Conservation (phyloP, 176 grass and related monocot genomes). For the Carex parvula region DNA sequence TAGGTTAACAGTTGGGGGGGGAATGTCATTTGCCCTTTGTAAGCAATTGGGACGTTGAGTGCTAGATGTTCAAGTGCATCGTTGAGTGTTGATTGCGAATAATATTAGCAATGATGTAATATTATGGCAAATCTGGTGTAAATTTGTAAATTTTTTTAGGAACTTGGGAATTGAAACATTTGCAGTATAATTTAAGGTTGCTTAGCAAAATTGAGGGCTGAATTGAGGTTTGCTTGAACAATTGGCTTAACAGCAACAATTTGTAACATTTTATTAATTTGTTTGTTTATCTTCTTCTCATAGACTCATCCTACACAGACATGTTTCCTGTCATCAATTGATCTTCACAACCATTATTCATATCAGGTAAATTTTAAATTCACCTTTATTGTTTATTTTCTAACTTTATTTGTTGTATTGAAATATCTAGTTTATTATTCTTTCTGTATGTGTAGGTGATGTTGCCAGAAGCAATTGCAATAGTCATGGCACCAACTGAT, state of each 20-base stretch:
- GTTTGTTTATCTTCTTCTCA: conserved; percentile 26
- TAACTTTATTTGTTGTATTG: conserved; percentile 18
- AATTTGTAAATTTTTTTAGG: background rate
- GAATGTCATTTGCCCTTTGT: background rate
- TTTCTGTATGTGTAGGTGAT: conserved; percentile 64
- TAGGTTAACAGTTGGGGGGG: background rate
- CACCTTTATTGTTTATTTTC: conserved; percentile 20
- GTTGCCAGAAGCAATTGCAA: conserved; percentile 99
- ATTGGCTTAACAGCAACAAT: background rate
- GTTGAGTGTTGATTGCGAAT: background rate
- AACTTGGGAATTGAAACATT: background rate
- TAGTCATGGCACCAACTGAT: conserved; percentile 99
- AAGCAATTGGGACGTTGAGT: background rate
- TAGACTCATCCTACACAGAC: conserved; percentile 98
- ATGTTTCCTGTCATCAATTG: conserved; percentile 98
- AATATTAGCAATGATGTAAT: background rate
- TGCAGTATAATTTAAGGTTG: no score
- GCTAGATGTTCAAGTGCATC: background rate
- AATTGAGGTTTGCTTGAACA: background rate
- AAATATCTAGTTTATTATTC: conserved; percentile 3
- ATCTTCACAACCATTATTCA: conserved; percentile 99
- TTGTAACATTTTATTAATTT: background rate
- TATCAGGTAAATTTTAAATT: conserved; percentile 73
- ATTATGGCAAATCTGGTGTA: background rate
- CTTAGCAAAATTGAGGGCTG: background rate